Evolutionary conservation across 2,329 filamentous ascomycete genomes (phyloP), one percentile per base, ranked within the genome.

Genomic region (Trichoderma hamatum): DNA sequence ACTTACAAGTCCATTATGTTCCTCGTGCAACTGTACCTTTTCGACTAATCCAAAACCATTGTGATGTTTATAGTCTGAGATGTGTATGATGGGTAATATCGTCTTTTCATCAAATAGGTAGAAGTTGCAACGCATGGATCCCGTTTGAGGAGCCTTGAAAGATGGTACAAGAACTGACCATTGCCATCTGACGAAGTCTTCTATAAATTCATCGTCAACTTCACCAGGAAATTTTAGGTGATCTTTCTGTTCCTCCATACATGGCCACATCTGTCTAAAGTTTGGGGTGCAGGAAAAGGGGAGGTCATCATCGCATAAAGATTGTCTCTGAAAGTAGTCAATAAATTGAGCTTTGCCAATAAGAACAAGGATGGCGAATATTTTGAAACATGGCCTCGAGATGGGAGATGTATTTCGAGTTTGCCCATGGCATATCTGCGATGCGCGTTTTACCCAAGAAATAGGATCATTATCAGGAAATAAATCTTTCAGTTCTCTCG

Each of bases 321-420:
- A 11, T 19, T 34, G 39, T 5, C 34, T 1, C n/a, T n/a, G 26
- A 5, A 62, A 62, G 16, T 11, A 21, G 2, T 24, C 19, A 5
- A 62, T 62, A 30, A 62, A 5, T 11, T 2, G 10, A 19, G 16
- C 26, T 62, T 51, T 3, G 3, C 24, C 7, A 0, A 62, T 6
- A 21, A 62, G 59, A 34, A 30, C 39, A 24, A 62, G 39, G 24
- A 62, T 62, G 28, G 39, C 28, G 24, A 62, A 62, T 51, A 51
- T 62, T 5, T 32, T 24, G 39, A 32, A 19, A 19, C 13, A 62
- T 16, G 59, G 11, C 14, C 28, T 28, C 5, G 21, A 28, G 24
- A 28, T 24, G 4, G 13, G 2, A 9, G 51, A 54, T 28, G 51
- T 16, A 5, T 54, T 24, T 54, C 24, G 39, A 49, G 16, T 28